Evolutionary conservation across 331 rosid genomes (phyloP).

Genomic region (Erythrophleum ivorense): DNA sequence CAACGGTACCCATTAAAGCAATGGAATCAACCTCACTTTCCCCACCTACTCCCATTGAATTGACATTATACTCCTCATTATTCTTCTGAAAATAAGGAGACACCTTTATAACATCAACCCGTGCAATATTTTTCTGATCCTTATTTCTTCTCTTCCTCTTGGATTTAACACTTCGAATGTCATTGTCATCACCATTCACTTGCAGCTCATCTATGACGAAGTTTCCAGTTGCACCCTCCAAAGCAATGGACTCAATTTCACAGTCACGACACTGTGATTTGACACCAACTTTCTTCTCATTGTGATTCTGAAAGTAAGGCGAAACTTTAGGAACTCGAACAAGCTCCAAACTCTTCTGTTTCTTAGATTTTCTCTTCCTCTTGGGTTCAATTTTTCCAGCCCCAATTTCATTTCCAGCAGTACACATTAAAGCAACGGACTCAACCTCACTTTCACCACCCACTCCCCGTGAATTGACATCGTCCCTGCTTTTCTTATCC

Average conservation of each 20-base stretch:
- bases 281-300: constrained; percentile 1
- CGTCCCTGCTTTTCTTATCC: background rate
- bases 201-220: background rate
- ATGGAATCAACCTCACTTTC: background rate
- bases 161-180: background rate
- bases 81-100: no score
- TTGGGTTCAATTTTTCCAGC: background rate
- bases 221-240: background rate
- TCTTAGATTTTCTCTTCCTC: background rate
- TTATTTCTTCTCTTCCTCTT: background rate
- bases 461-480: background rate
- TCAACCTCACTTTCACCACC: background rate
- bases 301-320: constrained; percentile 13
- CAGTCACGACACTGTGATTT: background rate
- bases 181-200: constrained; percentile 1
- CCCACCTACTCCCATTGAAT: no score
- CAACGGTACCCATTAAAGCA: background rate
- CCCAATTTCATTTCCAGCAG: background rate
- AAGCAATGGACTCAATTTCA: constrained; percentile 1
- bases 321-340: constrained; percentile 19
- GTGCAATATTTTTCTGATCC: no score
- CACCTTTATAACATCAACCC: no score
- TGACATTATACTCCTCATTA: no score
- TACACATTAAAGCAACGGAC: background rate
- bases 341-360: background rate